Evolutionary conservation across 148 eudicot genomes (phyloP).

Genomic region (Salicornia ramosissima): DNA sequence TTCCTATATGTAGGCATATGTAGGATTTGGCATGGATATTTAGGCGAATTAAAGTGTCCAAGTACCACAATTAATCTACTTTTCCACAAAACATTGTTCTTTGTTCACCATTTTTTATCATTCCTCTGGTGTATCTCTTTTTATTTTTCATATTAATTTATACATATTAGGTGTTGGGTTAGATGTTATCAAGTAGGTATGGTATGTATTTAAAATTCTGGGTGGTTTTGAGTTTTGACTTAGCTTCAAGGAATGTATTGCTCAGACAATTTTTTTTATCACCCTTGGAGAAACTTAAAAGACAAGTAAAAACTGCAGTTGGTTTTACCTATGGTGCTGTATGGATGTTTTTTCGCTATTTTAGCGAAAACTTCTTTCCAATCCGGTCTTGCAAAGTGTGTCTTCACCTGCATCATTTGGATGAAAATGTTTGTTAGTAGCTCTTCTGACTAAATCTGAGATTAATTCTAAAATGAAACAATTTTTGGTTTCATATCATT

Average conservation of each 20-base stretch:
- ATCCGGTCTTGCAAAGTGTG: slow-evolving; percentile 95
- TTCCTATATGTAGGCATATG: background rate
- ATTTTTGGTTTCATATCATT: background rate
- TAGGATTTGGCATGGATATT: too few species aligned
- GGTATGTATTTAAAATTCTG: too few species aligned
- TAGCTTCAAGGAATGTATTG: background rate
- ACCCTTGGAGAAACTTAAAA: slow-evolving; percentile 6
- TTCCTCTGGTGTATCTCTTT: too few species aligned
- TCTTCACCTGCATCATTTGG: slow-evolving; percentile 70
- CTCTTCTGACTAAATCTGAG: background rate
- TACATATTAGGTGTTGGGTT: slow-evolving; percentile 7
- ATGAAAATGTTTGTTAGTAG: background rate
- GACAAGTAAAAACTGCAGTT: slow-evolving; percentile 4
- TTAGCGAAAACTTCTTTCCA: slow-evolving; percentile 86
- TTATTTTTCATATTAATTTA: too few species aligned
- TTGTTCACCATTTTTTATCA: too few species aligned
- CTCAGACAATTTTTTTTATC: background rate
- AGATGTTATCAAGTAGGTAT: slow-evolving; percentile 4
- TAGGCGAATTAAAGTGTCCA: too few species aligned
- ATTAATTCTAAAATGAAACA: background rate
- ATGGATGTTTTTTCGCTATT: slow-evolving; percentile 71
- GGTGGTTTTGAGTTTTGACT: slow-evolving; percentile 23
- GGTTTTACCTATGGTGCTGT: slow-evolving; percentile 70
- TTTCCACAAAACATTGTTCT: too few species aligned
- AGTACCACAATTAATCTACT: too few species aligned